Conservation (phyloP, 2,329 filamentous ascomycete species). For the Aureobasidium namibiae region DNA sequence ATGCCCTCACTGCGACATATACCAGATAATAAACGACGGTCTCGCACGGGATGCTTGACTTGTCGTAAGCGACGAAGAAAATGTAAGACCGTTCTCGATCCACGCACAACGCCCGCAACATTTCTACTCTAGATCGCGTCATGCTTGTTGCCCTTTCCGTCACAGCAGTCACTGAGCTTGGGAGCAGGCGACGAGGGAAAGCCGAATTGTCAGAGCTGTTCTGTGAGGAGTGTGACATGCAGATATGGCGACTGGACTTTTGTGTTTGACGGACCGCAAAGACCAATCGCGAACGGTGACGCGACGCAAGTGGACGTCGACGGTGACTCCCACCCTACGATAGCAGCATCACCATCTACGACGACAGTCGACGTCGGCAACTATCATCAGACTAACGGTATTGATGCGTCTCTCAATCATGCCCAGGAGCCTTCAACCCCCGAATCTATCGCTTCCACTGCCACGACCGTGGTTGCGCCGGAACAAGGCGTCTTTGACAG, state of each 20-base stretch:
- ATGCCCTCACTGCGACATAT: constrained; percentile 2
- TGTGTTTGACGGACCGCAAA: background rate
- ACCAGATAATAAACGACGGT: background rate
- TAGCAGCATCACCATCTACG: background rate
- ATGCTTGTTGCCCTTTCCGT: background rate
- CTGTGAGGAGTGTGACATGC: background rate
- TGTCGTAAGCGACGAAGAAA: constrained; percentile 6
- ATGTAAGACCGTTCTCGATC: background rate
- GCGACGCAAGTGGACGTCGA: background rate
- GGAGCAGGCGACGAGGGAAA: background rate
- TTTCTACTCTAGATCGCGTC: background rate
- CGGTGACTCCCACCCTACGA: background rate
- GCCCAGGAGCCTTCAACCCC: background rate
- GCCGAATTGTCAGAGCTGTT: background rate
- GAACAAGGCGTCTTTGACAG: background rate
- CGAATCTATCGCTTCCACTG: background rate
- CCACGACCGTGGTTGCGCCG: background rate
- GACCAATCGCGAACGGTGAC: background rate
- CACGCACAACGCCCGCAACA: no score
- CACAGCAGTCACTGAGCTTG: background rate
- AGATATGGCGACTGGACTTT: background rate
- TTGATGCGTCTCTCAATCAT: background rate
- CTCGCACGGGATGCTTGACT: background rate
- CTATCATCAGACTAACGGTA: background rate
- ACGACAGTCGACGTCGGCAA: background rate